These are phyloP conservation scores for Spinacia oleracea DNA, from an alignment of 179 eudicot genomes.

Conservation along the genomic window DNA sequence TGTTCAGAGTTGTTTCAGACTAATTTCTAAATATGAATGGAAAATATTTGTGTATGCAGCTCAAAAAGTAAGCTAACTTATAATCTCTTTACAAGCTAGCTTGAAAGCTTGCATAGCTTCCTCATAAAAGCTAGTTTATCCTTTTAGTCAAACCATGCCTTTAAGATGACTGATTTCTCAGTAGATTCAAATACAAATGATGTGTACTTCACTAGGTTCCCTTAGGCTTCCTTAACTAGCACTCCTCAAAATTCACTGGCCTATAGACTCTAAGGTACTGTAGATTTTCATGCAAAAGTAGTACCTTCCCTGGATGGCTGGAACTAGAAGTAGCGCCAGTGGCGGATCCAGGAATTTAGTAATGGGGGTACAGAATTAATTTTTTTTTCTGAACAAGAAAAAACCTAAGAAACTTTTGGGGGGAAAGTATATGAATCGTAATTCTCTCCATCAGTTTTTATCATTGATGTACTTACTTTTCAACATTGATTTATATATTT, in stretches of 20 bases:
- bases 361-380: too few relatives aligned
- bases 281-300: neutral
- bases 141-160: neutral
- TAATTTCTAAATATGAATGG: neutral
- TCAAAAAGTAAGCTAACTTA: neutral
- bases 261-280: neutral
- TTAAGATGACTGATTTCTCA: neutral
- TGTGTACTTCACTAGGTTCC: neutral
- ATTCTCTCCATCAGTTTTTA: too few relatives aligned
- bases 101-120: neutral
- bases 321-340: too few relatives aligned
- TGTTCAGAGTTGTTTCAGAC: neutral
- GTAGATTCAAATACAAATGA: neutral
- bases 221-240: neutral
- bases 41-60: neutral
- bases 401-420: too few relatives aligned
- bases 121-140: neutral
- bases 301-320: neutral
- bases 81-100: neutral
- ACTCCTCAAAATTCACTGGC: neutral
- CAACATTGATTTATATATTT: too few relatives aligned
- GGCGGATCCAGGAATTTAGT: too few relatives aligned
- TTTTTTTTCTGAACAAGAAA: too few relatives aligned
- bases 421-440: too few relatives aligned
- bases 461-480: too few relatives aligned